Conservation (phyloP, 2,329 filamentous ascomycete species). For the Talaromyces amestolkiae region DNA sequence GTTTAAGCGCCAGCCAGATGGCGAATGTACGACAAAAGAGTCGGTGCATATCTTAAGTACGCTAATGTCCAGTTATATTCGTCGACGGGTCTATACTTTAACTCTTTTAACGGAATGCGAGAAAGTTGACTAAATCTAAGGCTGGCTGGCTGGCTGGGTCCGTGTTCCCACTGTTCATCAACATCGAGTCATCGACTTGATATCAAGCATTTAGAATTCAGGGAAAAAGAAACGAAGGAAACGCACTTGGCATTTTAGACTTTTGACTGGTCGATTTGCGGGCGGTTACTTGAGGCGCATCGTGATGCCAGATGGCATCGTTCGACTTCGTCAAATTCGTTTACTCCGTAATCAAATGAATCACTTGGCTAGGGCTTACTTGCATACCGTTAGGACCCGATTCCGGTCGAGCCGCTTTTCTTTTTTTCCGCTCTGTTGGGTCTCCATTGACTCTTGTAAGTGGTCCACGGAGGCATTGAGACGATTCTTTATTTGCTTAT, state of each 20-base stretch:
- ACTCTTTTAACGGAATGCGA: not conserved
- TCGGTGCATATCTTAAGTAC: not conserved
- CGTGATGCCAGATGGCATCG: not conserved
- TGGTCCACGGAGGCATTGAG: not conserved
- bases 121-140: not conserved
- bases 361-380: not conserved
- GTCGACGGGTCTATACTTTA: not conserved
- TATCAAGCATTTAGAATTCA: constrained; percentile 1
- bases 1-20: constrained; percentile 15
- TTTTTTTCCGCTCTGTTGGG: not conserved
- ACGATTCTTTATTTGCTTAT: not conserved
- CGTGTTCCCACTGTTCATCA: constrained; percentile 2
- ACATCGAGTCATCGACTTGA: not conserved
- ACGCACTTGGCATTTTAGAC: not conserved
- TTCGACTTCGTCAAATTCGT: not conserved
- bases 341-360: not conserved
- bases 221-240: not conserved
- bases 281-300: not conserved
- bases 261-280: constrained; percentile 6
- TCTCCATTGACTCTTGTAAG: not conserved
- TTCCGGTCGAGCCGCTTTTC: constrained; percentile 3
- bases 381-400: not conserved
- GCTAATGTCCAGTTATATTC: not conserved
- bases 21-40: not conserved
- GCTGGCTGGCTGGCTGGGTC: not conserved